These are phyloP conservation scores for Metroxylon sagu DNA, from an alignment of 176 grass and related monocot genomes.

Conservation along the genomic window DNA sequence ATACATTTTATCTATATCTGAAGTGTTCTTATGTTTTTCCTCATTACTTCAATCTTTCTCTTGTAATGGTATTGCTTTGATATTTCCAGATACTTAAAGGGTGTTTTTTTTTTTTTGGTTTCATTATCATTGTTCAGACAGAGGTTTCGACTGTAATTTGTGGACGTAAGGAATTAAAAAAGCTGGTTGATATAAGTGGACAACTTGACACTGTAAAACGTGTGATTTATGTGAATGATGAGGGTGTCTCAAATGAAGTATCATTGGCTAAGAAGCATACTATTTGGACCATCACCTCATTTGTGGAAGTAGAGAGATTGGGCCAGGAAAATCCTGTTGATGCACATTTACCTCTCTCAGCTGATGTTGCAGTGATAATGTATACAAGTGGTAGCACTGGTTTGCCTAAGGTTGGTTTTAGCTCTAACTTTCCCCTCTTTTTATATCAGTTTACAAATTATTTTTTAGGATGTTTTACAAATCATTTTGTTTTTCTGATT, in stretches of 20 bases:
- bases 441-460: not conserved
- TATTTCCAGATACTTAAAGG: no score
- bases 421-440: slow-evolving; percentile 6
- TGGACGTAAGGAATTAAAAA: slow-evolving; percentile 84
- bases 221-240: slow-evolving; percentile 80
- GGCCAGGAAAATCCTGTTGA: slow-evolving; percentile 53
- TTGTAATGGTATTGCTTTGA: no score
- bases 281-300: slow-evolving; percentile 55
- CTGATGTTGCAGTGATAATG: slow-evolving; percentile 89
- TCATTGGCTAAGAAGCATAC: slow-evolving; percentile 63
- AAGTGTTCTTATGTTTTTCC: no score
- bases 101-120: no score
- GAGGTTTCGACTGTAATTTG: slow-evolving; percentile 82
- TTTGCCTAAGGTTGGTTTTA: slow-evolving; percentile 82
- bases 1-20: no score
- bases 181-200: slow-evolving; percentile 65
- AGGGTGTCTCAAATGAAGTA: slow-evolving; percentile 55
- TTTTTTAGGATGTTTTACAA: not conserved
- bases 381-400: slow-evolving; percentile 99
- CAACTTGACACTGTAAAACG: slow-evolving; percentile 78
- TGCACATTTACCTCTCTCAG: slow-evolving; percentile 46
- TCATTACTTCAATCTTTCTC: no score
- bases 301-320: slow-evolving; percentile 69
- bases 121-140: slow-evolving; percentile 41
- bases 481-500: not conserved